Percentiles rank a stretch among this genome's conserved stretches.
These are phyloP conservation scores for Populus euphratica DNA, from an alignment of 345 rosid species.

Conservation along the genomic window DNA sequence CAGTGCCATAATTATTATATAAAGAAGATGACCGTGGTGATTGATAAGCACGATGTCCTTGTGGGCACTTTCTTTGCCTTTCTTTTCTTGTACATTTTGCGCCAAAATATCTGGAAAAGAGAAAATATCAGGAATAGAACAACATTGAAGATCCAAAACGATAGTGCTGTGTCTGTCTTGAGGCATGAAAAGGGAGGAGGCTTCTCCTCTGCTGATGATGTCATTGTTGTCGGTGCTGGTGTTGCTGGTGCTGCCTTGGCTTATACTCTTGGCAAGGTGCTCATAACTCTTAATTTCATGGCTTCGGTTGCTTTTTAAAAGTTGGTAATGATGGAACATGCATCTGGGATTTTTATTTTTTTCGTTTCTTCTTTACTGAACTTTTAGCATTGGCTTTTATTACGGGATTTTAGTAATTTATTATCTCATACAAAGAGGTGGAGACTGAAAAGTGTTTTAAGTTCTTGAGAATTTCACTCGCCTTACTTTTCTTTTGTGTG, in stretches of 20 bases:
- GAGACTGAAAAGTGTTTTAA: too few species aligned
- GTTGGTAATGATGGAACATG: too few species aligned
- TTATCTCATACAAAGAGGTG: too few species aligned
- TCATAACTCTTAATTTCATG: not conserved
- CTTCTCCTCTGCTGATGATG: conserved; percentile 29
- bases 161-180: not conserved
- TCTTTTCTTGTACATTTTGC: conserved; percentile 31
- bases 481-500: too few species aligned
- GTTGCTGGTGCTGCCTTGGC: conserved; percentile 88
- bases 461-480: too few species aligned
- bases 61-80: conserved; percentile 30
- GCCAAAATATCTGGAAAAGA: conserved; percentile 16
- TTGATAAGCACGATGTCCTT: conserved; percentile 10
- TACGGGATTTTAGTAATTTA: too few species aligned
- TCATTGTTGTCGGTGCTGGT: conserved; percentile 78
- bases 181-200: conserved; percentile 11
- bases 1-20: not conserved
- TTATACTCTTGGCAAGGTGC: conserved; percentile 70
- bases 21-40: conserved; percentile 7
- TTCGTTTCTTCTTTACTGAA: too few species aligned
- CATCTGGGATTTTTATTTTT: too few species aligned
- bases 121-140: not conserved
- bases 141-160: conserved; percentile 10
- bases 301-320: not conserved
- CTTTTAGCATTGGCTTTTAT: too few species aligned